Evolutionary conservation across 768 basidiomycete genomes (phyloP), one percentile per base, ranked within the genome.

Genomic region (Calocybe cyanea): DNA sequence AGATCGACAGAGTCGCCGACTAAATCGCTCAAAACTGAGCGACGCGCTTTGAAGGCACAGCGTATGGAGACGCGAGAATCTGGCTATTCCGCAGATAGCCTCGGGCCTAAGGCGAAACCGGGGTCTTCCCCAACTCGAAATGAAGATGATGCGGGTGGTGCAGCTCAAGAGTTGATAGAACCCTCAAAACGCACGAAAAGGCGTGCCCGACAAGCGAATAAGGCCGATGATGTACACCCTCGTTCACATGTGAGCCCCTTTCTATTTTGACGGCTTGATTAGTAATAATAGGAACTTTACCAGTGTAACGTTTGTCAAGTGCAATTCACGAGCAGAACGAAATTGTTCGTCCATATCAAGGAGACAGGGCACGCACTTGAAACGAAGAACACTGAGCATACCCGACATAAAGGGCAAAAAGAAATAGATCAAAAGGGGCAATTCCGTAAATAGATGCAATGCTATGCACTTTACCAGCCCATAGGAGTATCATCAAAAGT

Each of bases 101-200:
- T n/a, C n/a, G n/a, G n/a, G n/a, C n/a, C n/a, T n/a, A n/a, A n/a
- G n/a, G n/a, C n/a, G n/a, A n/a, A n/a, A n/a, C n/a, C n/a, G n/a
- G n/a, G n/a, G n/a, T n/a, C n/a, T n/a, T n/a, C n/a, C 25, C 11
- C 25, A 11, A 5, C 11, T 28, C 6, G 5, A 28, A 28, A 37
- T 34, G 15, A 30, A 9, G 46, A 34, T 34, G 42, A 39, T 32
- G 42, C 10, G 13, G 50, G 33, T 25, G 24, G 17, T 7, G 15
- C 30, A n/a, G 13, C 38, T 24, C 3, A 43, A 5, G 5, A 28
- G 25, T 11, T 57, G 30, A 23, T 19, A 18, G 66, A 65, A 45
- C 59, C 61, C 1, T 68, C 90, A 5, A 97, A 96, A 65, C 81
- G 79, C 48, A 91, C 96, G 24, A 91, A 85, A 63, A 70, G 94